Percentiles rank a stretch among this genome's conserved stretches.
These are phyloP conservation scores for Penicillium nordicum DNA, from an alignment of 2,329 filamentous ascomycete species.

Conservation along the genomic window DNA sequence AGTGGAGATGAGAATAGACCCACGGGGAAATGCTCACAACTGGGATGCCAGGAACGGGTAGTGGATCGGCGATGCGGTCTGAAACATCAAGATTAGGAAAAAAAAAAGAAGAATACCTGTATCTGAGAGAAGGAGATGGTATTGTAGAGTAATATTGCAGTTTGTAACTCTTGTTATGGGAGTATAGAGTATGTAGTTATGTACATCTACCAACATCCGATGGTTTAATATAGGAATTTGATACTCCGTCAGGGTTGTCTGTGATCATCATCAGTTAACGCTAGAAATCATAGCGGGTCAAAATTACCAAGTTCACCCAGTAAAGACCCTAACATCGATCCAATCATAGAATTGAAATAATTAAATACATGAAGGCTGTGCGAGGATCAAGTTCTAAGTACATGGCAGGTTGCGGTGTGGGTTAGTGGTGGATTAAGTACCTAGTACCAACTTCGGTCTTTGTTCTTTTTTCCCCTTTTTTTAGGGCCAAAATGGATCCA, in stretches of 20 bases:
- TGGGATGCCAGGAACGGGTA: conserved; percentile 22
- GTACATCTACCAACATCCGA: not conserved
- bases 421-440: conserved; percentile 5
- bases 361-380: conserved; percentile 11
- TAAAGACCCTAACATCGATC: not conserved
- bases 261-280: conserved; percentile 2
- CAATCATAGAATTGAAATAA: conserved; percentile 11
- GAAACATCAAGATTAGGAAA: not conserved
- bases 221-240: not conserved
- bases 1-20: conserved; percentile 15
- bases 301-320: not conserved
- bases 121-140: not conserved
- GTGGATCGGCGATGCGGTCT: conserved; percentile 16
- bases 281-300: conserved; percentile 6
- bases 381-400: conserved; percentile 8
- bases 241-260: not conserved
- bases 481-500: conserved; percentile 6
- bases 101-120: too few relatives aligned
- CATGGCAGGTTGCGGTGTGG: conserved; percentile 7
- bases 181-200: not conserved
- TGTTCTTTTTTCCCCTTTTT: conserved; percentile 9
- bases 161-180: not conserved
- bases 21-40: conserved; percentile 4
- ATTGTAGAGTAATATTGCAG: not conserved
- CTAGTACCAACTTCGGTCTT: conserved; percentile 1